A percentile compares a stretch with the other conserved stretches of the same genome.
Conservation (phyloP, 768 basidiomycete genomes). For the Panellus pusillus region DNA sequence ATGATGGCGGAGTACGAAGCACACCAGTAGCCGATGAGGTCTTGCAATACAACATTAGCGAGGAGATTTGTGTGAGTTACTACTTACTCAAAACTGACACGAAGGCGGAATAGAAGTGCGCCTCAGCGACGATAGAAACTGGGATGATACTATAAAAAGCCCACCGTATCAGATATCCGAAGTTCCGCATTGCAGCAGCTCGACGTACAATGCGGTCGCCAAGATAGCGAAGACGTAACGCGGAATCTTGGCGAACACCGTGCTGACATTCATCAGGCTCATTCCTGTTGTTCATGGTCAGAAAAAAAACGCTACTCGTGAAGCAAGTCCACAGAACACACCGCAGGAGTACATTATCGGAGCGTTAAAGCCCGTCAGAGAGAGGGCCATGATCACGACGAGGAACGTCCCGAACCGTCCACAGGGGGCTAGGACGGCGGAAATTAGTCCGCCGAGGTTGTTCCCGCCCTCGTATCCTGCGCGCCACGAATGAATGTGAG, state of each 20-base stretch:
- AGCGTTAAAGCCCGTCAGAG: constrained; percentile 72
- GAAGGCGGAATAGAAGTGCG: constrained; percentile 62
- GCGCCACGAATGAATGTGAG: constrained; percentile 55
- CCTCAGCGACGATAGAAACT: constrained; percentile 67
- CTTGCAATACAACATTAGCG: constrained; percentile 21
- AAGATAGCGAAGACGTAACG: constrained; percentile 68
- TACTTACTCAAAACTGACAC: constrained; percentile 51
- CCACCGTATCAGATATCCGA: neutral
- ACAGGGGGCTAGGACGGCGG: constrained; percentile 58
- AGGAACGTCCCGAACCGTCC: constrained; percentile 72
- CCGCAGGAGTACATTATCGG: constrained; percentile 76
- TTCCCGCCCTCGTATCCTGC: constrained; percentile 51
- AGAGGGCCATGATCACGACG: constrained; percentile 70
- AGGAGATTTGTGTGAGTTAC: neutral
- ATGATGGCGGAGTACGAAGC: constrained; percentile 59
- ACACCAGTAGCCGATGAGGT: constrained; percentile 57
- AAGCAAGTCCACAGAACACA: neutral
- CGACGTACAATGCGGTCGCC: constrained; percentile 62
- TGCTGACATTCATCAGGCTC: constrained; percentile 65
- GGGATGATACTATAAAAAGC: constrained; percentile 53
- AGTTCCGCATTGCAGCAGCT: too few relatives aligned
- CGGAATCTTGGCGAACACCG: constrained; percentile 55
- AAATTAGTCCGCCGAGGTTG: constrained; percentile 64
- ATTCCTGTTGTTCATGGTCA: constrained; percentile 34
- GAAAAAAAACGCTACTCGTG: neutral